These are phyloP conservation scores for Corinectria fuckeliana DNA, from an alignment of 2,329 filamentous ascomycete genomes.

Conservation along the genomic window DNA sequence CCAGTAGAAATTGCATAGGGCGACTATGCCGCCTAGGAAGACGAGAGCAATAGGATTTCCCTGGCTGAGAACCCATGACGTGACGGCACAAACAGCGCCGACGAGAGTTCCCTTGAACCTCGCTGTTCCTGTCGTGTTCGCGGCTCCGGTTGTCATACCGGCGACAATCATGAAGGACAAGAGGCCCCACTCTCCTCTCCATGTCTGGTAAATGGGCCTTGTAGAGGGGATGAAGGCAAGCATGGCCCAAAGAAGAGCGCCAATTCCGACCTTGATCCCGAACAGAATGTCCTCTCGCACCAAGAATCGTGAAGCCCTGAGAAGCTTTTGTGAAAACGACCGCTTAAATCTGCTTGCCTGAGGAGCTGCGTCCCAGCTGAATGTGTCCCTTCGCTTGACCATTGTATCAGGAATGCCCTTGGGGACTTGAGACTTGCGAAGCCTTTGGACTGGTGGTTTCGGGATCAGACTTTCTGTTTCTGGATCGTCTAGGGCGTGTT, in stretches of 20 bases:
- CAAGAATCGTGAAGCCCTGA: slow-evolving; percentile 55
- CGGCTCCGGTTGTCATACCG: slow-evolving; percentile 95
- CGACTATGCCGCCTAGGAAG: slow-evolving; percentile 81
- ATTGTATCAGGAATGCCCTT: slow-evolving; percentile 63
- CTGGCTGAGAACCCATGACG: slow-evolving; percentile 78
- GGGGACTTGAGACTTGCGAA: slow-evolving; percentile 61
- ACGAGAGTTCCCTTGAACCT: slow-evolving; percentile 87
- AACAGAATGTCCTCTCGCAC: slow-evolving; percentile 70
- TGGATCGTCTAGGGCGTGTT: slow-evolving; percentile 42
- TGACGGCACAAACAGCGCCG: slow-evolving; percentile 76
- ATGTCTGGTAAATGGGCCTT: slow-evolving; percentile 80
- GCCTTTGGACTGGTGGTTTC: slow-evolving; percentile 50
- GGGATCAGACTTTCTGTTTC: slow-evolving; percentile 52
- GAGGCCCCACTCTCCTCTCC: slow-evolving; percentile 96
- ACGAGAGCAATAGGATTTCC: slow-evolving; percentile 79
- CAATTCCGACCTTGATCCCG: slow-evolving; percentile 90
- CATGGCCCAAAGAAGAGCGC: slow-evolving; percentile 86
- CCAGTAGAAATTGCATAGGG: slow-evolving; percentile 86
- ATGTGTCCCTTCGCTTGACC: slow-evolving; percentile 58
- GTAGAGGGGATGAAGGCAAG: slow-evolving; percentile 84
- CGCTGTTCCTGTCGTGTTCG: slow-evolving; percentile 89
- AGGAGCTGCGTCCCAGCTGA: slow-evolving; percentile 62
- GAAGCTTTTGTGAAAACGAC: slow-evolving; percentile 52
- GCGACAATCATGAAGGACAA: slow-evolving; percentile 98
- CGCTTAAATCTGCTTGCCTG: slow-evolving; percentile 53